Conservation (phyloP, 306 rosid genomes). For the Casuarina equisetifolia region DNA sequence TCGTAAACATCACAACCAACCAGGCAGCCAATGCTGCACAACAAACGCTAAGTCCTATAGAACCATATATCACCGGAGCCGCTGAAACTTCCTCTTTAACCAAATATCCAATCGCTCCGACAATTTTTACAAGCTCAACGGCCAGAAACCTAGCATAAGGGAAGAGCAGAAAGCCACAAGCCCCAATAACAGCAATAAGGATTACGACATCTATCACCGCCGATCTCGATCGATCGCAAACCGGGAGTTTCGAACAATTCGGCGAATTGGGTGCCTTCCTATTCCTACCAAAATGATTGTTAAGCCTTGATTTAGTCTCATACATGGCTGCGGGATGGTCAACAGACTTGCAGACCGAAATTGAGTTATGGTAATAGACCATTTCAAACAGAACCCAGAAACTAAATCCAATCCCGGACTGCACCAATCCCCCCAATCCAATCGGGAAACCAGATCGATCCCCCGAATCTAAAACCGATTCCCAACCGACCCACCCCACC, state of each 20-base stretch:
- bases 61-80: constrained; percentile 72
- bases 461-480: constrained; percentile 28
- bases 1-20: constrained; percentile 60
- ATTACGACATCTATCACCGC: constrained; percentile 68
- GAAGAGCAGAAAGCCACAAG: constrained; percentile 61
- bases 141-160: constrained; percentile 58
- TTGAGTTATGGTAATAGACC: constrained; percentile 90
- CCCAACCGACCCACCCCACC: constrained; percentile 48
- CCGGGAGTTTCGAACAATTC: constrained; percentile 50
- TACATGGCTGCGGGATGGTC: constrained; percentile 66
- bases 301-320: constrained; percentile 58
- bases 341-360: constrained; percentile 92
- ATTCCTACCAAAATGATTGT: constrained; percentile 32
- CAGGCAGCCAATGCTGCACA: constrained; percentile 74
- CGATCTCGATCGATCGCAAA: constrained; percentile 80
- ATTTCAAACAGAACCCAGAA: constrained; percentile 55
- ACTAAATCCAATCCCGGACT: constrained; percentile 34
- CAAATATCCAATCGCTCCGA: constrained; percentile 33
- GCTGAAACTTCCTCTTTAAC: constrained; percentile 65
- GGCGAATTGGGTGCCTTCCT: constrained; percentile 46
- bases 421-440: constrained; percentile 29
- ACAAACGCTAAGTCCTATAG: constrained; percentile 53
- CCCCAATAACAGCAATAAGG: constrained; percentile 64
- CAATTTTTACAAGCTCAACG: constrained; percentile 35
- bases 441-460: constrained; percentile 38